Percentiles rank a stretch among this genome's conserved stretches.
phyloP scores from a whole-genome alignment of 2,329 filamentous ascomycete genomes.

The Botryotinia globosa region DNA sequence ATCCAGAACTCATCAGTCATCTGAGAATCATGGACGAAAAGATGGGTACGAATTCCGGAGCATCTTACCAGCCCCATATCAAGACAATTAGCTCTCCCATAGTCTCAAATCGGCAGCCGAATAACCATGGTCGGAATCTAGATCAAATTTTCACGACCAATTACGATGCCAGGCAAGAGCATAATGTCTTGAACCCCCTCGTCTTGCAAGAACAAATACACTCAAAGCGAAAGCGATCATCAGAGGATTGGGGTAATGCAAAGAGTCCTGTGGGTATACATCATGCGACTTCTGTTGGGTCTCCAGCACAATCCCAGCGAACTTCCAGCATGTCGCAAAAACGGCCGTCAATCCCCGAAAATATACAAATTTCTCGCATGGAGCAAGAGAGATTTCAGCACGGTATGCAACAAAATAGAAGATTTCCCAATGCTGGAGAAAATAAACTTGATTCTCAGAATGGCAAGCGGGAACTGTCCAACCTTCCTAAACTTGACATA shows the following conservation, averaged over 20 bases:
- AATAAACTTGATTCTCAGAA: neutral
- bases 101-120: neutral
- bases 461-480: neutral
- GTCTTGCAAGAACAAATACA: neutral
- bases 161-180: neutral
- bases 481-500: neutral
- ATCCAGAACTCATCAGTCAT: slow-evolving; percentile 4
- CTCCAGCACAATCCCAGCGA: neutral
- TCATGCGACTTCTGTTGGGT: neutral
- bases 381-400: neutral
- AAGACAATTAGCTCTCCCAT: neutral
- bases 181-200: neutral
- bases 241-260: neutral
- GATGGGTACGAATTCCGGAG: neutral
- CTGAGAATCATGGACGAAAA: slow-evolving; percentile 4
- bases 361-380: neutral
- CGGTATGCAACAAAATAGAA: neutral
- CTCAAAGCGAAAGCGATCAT: neutral
- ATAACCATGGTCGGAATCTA: neutral
- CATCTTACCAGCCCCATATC: neutral
- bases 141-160: neutral
- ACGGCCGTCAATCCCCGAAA: neutral
- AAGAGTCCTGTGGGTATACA: neutral
- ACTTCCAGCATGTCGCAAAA: neutral
- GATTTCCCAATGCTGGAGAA: neutral